phyloP scores from a whole-genome alignment of 1,284 basidiomycete species.

The Tremellales sp. region DNA sequence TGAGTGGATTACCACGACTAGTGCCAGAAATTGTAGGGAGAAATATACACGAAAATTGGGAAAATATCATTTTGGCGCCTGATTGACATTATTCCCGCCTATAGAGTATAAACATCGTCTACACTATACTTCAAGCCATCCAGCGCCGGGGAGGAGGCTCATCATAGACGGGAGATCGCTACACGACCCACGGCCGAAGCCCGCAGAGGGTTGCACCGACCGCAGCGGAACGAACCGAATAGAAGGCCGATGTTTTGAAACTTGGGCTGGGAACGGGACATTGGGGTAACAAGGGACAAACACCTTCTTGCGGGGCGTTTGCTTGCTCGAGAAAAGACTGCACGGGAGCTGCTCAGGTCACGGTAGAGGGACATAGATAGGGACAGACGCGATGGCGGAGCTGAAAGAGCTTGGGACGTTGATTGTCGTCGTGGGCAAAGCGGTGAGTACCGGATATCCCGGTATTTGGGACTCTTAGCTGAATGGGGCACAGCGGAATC shows the following conservation, averaged over 20 bases:
- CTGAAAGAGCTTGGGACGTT: conserved; percentile 84
- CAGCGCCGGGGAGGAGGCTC: too few species aligned
- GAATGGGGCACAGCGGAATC: conserved; percentile 62
- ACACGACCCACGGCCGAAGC: too few species aligned
- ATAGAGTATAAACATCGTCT: too few species aligned
- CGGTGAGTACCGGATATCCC: conserved; percentile 59
- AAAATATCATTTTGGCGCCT: too few species aligned
- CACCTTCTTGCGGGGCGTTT: neutral
- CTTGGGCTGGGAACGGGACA: neutral
- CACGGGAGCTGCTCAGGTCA: too few species aligned
- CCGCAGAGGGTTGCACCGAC: neutral
- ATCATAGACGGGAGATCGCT: too few species aligned
- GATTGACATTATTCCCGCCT: too few species aligned
- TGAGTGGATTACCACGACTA: too few species aligned
- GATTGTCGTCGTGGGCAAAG: conserved; percentile 90
- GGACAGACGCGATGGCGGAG: conserved; percentile 13
- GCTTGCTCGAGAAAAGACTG: too few species aligned
- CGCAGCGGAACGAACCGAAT: neutral
- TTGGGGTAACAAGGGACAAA: neutral
- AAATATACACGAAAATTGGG: too few species aligned
- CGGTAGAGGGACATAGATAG: neutral
- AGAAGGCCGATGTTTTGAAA: neutral
- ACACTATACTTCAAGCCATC: too few species aligned
- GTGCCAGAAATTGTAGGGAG: too few species aligned
- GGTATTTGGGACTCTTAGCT: neutral